Percentiles rank a stretch among this genome's conserved stretches.
phyloP scores from a whole-genome alignment of 371 early-diverging fungal species.

The Rhizopus stolonifer region DNA sequence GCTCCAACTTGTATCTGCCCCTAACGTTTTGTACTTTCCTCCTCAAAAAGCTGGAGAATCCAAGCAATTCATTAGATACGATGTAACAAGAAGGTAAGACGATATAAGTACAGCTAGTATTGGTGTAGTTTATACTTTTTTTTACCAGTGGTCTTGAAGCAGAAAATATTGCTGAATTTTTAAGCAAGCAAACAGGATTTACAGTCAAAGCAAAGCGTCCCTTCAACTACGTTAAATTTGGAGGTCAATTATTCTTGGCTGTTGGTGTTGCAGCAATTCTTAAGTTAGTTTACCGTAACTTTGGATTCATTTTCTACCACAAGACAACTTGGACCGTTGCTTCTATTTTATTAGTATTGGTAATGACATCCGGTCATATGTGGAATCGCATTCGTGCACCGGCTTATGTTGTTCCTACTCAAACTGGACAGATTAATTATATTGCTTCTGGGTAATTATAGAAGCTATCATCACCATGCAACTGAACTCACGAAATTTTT shows the following conservation, averaged over 20 bases:
- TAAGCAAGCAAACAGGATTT: conserved; percentile 47
- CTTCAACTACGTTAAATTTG: conserved; percentile 42
- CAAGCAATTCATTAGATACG: conserved; percentile 43
- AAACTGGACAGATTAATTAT: conserved; percentile 62
- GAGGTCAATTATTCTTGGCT: conserved; percentile 39
- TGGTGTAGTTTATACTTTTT: not conserved
- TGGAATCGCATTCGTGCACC: conserved; percentile 87
- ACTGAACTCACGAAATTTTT: not conserved
- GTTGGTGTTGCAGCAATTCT: conserved; percentile 40
- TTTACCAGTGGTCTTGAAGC: conserved; percentile 64
- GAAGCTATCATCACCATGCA: not conserved
- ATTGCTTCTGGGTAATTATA: conserved; percentile 54
- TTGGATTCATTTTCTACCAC: conserved; percentile 52
- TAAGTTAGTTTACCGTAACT: conserved; percentile 45
- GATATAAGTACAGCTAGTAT: not conserved
- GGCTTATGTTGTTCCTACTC: conserved; percentile 61
- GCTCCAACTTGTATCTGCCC: conserved; percentile 66
- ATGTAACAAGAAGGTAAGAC: conserved; percentile 28
- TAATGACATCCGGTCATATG: conserved; percentile 86
- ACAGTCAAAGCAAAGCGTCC: conserved; percentile 48
- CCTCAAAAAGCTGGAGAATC: conserved; percentile 60
- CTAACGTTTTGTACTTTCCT: conserved; percentile 73
- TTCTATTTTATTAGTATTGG: conserved; percentile 59
- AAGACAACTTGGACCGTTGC: conserved; percentile 62
- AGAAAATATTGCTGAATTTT: conserved; percentile 65